These are phyloP conservation scores for Mycena galericulata DNA, from an alignment of 768 basidiomycete species.

Conservation along the genomic window DNA sequence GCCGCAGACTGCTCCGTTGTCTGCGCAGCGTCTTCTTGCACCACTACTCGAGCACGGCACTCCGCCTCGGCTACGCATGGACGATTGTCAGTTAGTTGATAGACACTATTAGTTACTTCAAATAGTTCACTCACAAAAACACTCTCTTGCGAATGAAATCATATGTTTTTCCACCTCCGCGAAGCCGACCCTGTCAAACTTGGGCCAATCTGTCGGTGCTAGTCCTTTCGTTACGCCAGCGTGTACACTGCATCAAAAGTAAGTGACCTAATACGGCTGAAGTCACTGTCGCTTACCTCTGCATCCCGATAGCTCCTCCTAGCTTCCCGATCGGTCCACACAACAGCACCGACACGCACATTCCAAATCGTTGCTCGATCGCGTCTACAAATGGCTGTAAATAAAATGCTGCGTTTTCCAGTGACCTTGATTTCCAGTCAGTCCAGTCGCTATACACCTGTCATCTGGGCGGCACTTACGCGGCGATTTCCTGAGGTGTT, in stretches of 20 bases:
- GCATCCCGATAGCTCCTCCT: not conserved
- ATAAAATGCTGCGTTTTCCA: not conserved
- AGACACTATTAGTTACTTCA: not conserved
- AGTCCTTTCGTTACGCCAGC: constrained; percentile 1
- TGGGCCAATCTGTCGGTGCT: not conserved
- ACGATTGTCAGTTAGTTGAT: no score
- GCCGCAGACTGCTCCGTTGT: not conserved
- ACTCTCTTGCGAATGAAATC: constrained; percentile 2
- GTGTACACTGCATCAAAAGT: constrained; percentile 12
- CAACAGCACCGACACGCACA: not conserved
- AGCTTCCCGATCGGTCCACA: not conserved
- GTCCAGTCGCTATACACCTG: not conserved
- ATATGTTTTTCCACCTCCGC: not conserved
- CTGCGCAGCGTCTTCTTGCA: no score
- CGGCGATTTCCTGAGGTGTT: constrained; percentile 1
- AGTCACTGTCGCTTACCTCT: not conserved
- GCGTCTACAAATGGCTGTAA: not conserved
- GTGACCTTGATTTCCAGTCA: not conserved
- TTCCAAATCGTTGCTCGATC: not conserved
- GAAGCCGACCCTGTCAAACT: not conserved
- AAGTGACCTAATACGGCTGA: not conserved
- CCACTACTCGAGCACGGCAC: not conserved
- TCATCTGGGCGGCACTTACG: not conserved
- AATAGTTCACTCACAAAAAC: not conserved
- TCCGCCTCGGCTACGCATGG: constrained; percentile 1